phyloP scores from a whole-genome alignment of 176 grass and related monocot species.

The Cenchrus fungigraminus region DNA sequence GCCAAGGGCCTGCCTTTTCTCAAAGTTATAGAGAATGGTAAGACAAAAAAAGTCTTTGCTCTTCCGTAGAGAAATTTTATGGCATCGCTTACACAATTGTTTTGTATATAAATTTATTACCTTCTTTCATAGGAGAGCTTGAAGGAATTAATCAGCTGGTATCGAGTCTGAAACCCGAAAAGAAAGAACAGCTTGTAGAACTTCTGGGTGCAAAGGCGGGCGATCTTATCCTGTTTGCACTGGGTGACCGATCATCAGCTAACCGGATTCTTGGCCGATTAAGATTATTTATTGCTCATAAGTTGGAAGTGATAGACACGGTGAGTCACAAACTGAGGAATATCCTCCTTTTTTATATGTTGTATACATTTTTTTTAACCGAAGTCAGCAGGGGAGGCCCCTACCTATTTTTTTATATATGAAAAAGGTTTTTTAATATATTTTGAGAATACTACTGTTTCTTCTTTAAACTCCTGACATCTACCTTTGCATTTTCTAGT shows the following conservation, averaged over 20 bases:
- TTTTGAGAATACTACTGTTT: neutral
- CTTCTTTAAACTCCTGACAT: constrained; percentile 30
- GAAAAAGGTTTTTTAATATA: neutral
- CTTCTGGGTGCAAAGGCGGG: constrained; percentile 58
- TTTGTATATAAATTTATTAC: constrained; percentile 6
- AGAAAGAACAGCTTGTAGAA: constrained; percentile 65
- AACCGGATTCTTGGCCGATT: constrained; percentile 79
- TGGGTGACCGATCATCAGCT: constrained; percentile 65
- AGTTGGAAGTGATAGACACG: constrained; percentile 76
- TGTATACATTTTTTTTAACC: no score
- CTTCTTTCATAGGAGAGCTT: constrained; percentile 64
- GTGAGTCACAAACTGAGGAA: constrained; percentile 49
- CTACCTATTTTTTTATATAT: no score
- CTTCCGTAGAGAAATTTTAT: neutral
- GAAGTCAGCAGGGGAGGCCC: no score
- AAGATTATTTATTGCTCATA: constrained; percentile 75
- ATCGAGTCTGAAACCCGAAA: constrained; percentile 72
- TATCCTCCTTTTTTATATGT: neutral
- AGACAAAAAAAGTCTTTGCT: constrained; percentile 16
- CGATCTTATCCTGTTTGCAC: constrained; percentile 94
- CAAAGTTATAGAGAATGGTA: constrained; percentile 92
- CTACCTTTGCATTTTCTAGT: constrained; percentile 49
- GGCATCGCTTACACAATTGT: neutral
- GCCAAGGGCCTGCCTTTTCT: constrained; percentile 97
- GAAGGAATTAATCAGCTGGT: constrained; percentile 80